phyloP scores from a whole-genome alignment of 352 stramenopile genomes.

The Phytophthora megakarya region DNA sequence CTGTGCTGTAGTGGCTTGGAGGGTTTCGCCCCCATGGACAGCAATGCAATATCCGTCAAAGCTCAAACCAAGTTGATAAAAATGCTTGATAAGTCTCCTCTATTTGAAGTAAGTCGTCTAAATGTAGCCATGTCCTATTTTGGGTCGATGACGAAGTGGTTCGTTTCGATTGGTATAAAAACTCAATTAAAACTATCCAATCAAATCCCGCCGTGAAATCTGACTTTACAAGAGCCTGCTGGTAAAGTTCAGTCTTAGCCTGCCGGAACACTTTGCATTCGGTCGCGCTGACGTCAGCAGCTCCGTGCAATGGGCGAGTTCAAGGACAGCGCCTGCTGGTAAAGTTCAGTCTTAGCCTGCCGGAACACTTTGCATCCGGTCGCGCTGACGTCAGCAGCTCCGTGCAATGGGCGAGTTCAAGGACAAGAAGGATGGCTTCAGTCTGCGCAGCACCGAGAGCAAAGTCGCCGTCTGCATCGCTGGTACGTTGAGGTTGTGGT shows the following conservation, averaged over 20 bases:
- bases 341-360: constrained; percentile 29
- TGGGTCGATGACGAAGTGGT: constrained; percentile 16
- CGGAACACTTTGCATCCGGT: constrained; percentile 17
- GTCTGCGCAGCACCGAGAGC: constrained; percentile 41
- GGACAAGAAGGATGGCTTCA: constrained; percentile 36
- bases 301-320: constrained; percentile 24
- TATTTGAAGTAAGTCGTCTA: constrained; percentile 17
- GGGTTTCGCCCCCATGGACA: constrained; percentile 54
- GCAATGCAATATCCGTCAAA: constrained; percentile 11
- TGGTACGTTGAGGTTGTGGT: constrained; percentile 35
- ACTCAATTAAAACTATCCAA: constrained; percentile 4
- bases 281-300: constrained; percentile 8
- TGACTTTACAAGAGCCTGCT: constrained; percentile 4
- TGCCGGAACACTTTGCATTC: constrained; percentile 16
- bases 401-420: constrained; percentile 29
- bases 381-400: constrained; percentile 4
- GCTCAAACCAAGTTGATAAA: not conserved
- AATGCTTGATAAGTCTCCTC: not conserved
- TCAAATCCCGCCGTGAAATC: constrained; percentile 4
- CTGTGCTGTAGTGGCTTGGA: constrained; percentile 56
- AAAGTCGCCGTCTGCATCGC: constrained; percentile 70
- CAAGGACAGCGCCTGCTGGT: constrained; percentile 20
- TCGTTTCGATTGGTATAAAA: constrained; percentile 6
- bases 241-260: constrained; percentile 29
- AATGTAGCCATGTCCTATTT: constrained; percentile 28